Conservation (phyloP, 2,329 filamentous ascomycete genomes). For the Zymoseptoria tritici region DNA sequence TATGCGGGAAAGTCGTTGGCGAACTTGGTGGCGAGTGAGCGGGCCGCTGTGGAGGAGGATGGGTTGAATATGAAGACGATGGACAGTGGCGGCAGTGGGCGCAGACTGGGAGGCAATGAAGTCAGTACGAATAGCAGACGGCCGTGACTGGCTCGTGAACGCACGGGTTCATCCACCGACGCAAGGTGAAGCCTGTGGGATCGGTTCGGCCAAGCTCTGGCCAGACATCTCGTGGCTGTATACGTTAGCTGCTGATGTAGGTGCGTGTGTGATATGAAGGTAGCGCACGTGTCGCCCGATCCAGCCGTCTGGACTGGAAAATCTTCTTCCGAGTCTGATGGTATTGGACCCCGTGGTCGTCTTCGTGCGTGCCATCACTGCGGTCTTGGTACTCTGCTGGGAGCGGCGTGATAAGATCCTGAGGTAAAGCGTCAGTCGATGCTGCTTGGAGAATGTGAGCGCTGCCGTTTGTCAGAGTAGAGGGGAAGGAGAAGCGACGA, state of each 20-base stretch:
- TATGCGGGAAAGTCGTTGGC: neutral
- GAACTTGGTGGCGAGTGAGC: neutral
- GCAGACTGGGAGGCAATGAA: neutral
- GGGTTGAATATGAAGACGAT: neutral
- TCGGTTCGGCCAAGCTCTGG: neutral
- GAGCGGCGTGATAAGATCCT: neutral
- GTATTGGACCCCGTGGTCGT: neutral
- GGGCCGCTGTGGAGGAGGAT: neutral
- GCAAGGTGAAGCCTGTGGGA: neutral
- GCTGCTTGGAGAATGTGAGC: neutral
- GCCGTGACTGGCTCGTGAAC: neutral
- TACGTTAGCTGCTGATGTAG: neutral
- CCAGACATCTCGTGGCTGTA: neutral
- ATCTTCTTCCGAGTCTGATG: neutral
- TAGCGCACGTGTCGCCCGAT: neutral
- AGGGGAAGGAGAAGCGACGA: neutral
- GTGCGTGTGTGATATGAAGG: neutral
- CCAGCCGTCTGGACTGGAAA: neutral
- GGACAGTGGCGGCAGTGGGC: neutral
- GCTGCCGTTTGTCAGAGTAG: neutral
- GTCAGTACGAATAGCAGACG: neutral
- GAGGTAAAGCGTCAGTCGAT: neutral
- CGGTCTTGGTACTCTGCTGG: neutral
- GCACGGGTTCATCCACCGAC: neutral
- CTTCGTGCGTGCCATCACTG: neutral